Evolutionary conservation across 768 basidiomycete species (phyloP).

Genomic region (Lactarius pseudohatsudake): DNA sequence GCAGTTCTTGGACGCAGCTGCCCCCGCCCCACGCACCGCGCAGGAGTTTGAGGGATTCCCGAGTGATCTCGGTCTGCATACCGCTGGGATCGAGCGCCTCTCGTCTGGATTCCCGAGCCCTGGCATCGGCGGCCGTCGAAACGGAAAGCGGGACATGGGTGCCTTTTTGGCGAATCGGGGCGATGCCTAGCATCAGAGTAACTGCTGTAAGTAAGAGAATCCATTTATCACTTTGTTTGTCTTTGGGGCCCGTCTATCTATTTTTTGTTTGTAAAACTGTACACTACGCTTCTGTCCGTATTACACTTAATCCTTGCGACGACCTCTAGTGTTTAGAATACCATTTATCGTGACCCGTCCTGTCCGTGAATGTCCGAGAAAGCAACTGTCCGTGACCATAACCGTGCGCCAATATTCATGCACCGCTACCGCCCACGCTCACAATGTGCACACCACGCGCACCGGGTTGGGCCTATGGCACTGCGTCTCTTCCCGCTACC

Average conservation of each 20-base stretch:
- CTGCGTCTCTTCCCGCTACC: background rate
- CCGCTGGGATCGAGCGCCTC: slow-evolving; percentile 14
- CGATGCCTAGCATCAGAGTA: background rate
- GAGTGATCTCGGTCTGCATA: slow-evolving; percentile 16
- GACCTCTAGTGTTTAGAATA: slow-evolving; percentile 1
- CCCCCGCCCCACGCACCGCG: slow-evolving; percentile 31
- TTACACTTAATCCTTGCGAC: slow-evolving; percentile 2
- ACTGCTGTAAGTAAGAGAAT: background rate
- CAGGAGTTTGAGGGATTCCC: slow-evolving; percentile 41
- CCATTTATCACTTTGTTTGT: background rate
- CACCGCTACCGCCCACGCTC: slow-evolving; percentile 1
- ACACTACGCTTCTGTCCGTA: background rate
- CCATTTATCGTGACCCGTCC: background rate
- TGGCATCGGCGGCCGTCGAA: slow-evolving; percentile 21
- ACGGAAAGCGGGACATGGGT: slow-evolving; percentile 22
- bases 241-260: background rate
- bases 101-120: slow-evolving; percentile 25
- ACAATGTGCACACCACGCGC: slow-evolving; percentile 17
- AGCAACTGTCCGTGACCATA: background rate
- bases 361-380: background rate
- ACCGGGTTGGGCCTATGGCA: background rate
- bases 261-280: background rate
- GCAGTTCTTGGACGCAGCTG: slow-evolving; percentile 33
- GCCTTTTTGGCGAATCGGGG: slow-evolving; percentile 26
- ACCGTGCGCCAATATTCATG: background rate